Evolutionary conservation across 2,329 filamentous ascomycete species (phyloP).

Genomic region (Diaporthe sp.): DNA sequence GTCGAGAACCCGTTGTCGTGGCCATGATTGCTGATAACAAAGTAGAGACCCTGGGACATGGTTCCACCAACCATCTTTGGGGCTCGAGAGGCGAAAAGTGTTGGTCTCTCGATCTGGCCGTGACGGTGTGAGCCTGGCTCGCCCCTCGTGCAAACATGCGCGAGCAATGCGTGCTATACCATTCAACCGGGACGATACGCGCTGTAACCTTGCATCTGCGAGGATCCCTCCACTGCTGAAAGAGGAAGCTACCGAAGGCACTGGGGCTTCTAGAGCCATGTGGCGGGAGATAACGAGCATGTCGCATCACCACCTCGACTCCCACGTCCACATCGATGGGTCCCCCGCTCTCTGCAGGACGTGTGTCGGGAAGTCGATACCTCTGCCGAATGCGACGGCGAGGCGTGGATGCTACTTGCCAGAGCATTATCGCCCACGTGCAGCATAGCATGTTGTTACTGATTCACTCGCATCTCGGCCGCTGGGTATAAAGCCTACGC

Average conservation of each 20-base stretch:
- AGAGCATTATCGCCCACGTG: not conserved
- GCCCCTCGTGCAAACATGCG: not conserved
- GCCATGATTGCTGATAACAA: not conserved
- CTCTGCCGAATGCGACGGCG: not conserved
- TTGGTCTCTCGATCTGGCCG: too few relatives aligned
- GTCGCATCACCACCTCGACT: not conserved
- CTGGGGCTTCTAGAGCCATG: not conserved
- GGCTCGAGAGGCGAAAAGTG: not conserved
- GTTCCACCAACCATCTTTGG: not conserved
- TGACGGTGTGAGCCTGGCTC: not conserved
- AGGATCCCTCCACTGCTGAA: not conserved
- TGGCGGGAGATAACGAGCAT: constrained; percentile 19
- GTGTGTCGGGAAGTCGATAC: not conserved
- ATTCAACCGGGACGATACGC: not conserved
- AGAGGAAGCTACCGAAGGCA: constrained; percentile 25
- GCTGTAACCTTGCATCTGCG: not conserved
- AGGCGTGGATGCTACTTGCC: not conserved
- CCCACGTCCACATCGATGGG: not conserved
- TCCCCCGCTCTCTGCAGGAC: not conserved
- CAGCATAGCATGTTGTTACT: not conserved
- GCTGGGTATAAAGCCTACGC: not conserved
- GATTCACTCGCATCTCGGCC: not conserved
- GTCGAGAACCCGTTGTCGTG: not conserved
- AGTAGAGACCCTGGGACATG: not conserved
- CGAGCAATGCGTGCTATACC: not conserved